Conservation (phyloP, 768 basidiomycete genomes). For the Panaeolus papilionaceus region DNA sequence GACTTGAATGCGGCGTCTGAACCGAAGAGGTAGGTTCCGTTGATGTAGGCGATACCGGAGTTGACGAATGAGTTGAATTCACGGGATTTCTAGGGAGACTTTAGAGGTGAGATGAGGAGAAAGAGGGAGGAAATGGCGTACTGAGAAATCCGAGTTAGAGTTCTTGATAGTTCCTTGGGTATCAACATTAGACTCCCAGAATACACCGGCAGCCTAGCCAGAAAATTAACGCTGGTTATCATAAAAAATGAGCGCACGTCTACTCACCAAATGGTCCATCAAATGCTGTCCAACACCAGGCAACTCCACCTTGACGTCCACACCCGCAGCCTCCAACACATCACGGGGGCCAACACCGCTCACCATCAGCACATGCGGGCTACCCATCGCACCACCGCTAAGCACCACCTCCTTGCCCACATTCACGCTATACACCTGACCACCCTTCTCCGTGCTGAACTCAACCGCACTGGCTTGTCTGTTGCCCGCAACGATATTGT, state of each 20-base stretch:
- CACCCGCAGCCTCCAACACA: slow-evolving; percentile 51
- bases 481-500: slow-evolving; percentile 53
- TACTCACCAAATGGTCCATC: slow-evolving; percentile 49
- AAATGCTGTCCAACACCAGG: slow-evolving; percentile 69
- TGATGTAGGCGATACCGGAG: slow-evolving; percentile 67
- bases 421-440: slow-evolving; percentile 45
- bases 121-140: slow-evolving; percentile 18
- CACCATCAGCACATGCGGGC: slow-evolving; percentile 58
- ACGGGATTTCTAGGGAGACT: slow-evolving; percentile 32
- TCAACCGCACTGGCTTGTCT: slow-evolving; percentile 41
- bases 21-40: slow-evolving; percentile 55
- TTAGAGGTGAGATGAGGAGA: background rate
- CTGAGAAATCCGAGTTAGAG: slow-evolving; percentile 36
- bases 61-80: slow-evolving; percentile 66
- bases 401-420: slow-evolving; percentile 69
- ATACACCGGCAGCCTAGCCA: slow-evolving; percentile 30
- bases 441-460: slow-evolving; percentile 41
- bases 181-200: slow-evolving; percentile 30
- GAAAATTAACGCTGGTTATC: background rate
- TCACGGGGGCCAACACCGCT: slow-evolving; percentile 66
- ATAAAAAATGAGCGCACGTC: slow-evolving; percentile 20
- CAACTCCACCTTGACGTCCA: slow-evolving; percentile 51
- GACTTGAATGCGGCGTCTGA: slow-evolving; percentile 28
- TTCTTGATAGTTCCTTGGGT: slow-evolving; percentile 35
- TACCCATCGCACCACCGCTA: slow-evolving; percentile 56